These are phyloP conservation scores for Aspergillus affinis DNA, from an alignment of 495 filamentous ascomycete genomes.

Conservation along the genomic window DNA sequence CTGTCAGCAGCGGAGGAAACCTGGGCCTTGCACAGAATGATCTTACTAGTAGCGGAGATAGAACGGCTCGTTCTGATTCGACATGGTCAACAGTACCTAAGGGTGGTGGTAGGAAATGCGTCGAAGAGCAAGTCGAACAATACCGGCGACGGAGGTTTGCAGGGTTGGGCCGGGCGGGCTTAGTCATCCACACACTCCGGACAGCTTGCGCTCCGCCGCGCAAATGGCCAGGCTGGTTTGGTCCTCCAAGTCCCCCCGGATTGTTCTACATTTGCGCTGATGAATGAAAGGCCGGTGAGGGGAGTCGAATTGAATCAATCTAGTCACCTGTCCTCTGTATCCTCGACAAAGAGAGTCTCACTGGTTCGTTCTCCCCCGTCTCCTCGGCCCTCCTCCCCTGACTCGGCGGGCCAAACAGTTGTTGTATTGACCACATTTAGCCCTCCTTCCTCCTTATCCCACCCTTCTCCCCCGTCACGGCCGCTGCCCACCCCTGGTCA, in stretches of 20 bases:
- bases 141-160: constrained; percentile 23
- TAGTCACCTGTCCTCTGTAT: constrained; percentile 19
- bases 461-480: constrained; percentile 19
- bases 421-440: constrained; percentile 40
- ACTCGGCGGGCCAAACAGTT: constrained; percentile 34
- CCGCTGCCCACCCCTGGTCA: constrained; percentile 36
- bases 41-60: constrained; percentile 96
- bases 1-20: constrained; percentile 51
- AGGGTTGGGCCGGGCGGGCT: constrained; percentile 33
- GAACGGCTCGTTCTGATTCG: constrained; percentile 72
- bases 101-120: constrained; percentile 10
- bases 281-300: constrained; percentile 45
- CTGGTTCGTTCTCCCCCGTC: constrained; percentile 24
- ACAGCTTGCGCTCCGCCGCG: constrained; percentile 35
- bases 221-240: constrained; percentile 48
- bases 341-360: constrained; percentile 28
- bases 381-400: constrained; percentile 14
- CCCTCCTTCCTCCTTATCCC: constrained; percentile 33
- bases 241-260: constrained; percentile 30
- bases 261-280: constrained; percentile 32
- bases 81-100: too few species aligned
- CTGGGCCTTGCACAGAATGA: constrained; percentile 33
- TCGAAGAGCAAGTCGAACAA: constrained; percentile 11
- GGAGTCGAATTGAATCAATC: constrained; percentile 41
- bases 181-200: constrained; percentile 54